A percentile compares a stretch with the other conserved stretches of the same genome.
phyloP scores from a whole-genome alignment of 495 filamentous ascomycete genomes.

The Umbilicaria muhlenbergii region DNA sequence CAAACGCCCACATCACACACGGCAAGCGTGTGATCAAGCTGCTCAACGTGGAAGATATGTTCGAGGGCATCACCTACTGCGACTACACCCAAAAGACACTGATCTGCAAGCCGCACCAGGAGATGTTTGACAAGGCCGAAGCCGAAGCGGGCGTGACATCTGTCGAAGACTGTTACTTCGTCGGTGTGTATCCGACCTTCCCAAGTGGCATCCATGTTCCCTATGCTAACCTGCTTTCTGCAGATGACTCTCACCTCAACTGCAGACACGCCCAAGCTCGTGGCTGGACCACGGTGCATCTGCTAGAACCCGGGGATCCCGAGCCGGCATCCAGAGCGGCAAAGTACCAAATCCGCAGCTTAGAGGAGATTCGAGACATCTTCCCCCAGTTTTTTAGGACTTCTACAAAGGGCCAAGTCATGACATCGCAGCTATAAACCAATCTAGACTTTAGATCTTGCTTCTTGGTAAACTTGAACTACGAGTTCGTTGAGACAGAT shows the following conservation, averaged over 20 bases:
- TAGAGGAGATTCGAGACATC: constrained; percentile 53
- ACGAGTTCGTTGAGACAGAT: too few species aligned
- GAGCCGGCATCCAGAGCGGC: constrained; percentile 42
- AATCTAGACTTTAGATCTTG: too few species aligned
- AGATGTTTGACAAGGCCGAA: constrained; percentile 73
- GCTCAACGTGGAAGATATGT: constrained; percentile 69
- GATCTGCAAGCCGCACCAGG: constrained; percentile 68
- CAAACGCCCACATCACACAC: constrained; percentile 89
- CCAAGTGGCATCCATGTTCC: neutral
- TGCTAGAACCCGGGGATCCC: constrained; percentile 57
- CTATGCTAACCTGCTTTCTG: neutral
- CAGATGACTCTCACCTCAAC: constrained; percentile 68
- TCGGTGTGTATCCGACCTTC: constrained; percentile 42
- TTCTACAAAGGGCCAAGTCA: neutral
- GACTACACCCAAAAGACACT: constrained; percentile 57
- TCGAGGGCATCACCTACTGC: constrained; percentile 87
- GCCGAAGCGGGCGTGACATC: constrained; percentile 42
- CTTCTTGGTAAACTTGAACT: too few species aligned
- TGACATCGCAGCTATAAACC: too few species aligned
- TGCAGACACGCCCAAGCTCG: constrained; percentile 51
- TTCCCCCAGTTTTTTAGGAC: constrained; percentile 69
- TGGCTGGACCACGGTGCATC: constrained; percentile 67
- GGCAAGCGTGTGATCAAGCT: constrained; percentile 67
- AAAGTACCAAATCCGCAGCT: constrained; percentile 49
- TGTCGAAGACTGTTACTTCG: constrained; percentile 60